phyloP scores from a whole-genome alignment of 768 basidiomycete species.

The Kwoniella mangroviensis region DNA sequence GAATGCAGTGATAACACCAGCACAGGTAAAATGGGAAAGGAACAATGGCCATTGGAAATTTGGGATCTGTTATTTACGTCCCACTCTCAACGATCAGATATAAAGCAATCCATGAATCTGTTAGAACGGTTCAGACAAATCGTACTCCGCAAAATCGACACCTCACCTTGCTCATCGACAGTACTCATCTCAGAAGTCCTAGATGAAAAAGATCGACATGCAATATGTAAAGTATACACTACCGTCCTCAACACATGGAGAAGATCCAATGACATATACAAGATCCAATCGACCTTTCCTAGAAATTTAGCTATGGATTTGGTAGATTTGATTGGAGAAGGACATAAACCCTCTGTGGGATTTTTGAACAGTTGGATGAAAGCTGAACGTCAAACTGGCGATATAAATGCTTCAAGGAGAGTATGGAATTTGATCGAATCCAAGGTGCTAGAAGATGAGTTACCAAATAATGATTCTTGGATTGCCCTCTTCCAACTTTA shows the following conservation, averaged over 20 bases:
- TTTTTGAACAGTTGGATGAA: slow-evolving; percentile 44
- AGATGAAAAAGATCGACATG: neutral
- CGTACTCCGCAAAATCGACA: slow-evolving; percentile 5
- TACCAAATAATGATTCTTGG: neutral
- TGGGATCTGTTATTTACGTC: slow-evolving; percentile 36
- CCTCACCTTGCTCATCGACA: neutral
- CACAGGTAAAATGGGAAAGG: neutral
- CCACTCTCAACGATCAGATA: slow-evolving; percentile 18
- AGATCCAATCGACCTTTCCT: slow-evolving; percentile 4
- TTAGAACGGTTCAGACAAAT: slow-evolving; percentile 23
- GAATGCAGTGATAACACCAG: neutral
- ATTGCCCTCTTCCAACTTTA: neutral
- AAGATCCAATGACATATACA: neutral
- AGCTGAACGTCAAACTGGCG: slow-evolving; percentile 32
- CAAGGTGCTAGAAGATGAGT: neutral
- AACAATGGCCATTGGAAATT: slow-evolving; percentile 34
- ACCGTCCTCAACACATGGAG: slow-evolving; percentile 17
- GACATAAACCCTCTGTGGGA: slow-evolving; percentile 5
- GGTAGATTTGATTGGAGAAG: slow-evolving; percentile 9
- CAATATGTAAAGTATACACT: slow-evolving; percentile 16
- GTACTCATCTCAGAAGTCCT: neutral
- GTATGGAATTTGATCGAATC: slow-evolving; percentile 32
- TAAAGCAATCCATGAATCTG: slow-evolving; percentile 21
- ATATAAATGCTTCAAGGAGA: slow-evolving; percentile 11
- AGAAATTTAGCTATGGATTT: slow-evolving; percentile 15